Conservation (phyloP, 2,329 filamentous ascomycete genomes). For the Fusarium keratoplasticum region DNA sequence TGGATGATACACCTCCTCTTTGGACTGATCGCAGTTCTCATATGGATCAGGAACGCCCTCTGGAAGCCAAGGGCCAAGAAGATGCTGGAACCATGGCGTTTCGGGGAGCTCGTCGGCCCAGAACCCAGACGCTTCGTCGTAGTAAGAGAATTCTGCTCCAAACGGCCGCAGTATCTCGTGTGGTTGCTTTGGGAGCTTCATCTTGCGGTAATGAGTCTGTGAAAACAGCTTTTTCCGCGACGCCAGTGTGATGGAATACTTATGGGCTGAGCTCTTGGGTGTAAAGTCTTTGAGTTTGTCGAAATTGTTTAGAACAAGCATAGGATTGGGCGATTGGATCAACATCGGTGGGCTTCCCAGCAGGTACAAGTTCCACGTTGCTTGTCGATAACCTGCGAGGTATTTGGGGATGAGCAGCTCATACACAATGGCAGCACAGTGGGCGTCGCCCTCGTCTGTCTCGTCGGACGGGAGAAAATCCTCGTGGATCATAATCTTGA, state of each 20-base stretch:
- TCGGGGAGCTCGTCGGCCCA: conserved; percentile 30
- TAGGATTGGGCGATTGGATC: not conserved
- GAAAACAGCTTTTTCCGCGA: conserved; percentile 41
- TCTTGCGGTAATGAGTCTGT: conserved; percentile 42
- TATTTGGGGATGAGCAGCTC: conserved; percentile 59
- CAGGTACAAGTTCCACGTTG: conserved; percentile 24
- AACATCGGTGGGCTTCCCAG: not conserved
- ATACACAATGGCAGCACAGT: conserved; percentile 60
- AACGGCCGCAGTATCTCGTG: conserved; percentile 28
- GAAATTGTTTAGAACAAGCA: conserved; percentile 1
- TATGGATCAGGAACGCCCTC: conserved; percentile 27
- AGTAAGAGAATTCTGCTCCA: conserved; percentile 33
- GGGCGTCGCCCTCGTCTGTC: not conserved
- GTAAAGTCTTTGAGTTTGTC: not conserved
- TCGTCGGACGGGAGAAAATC: conserved; percentile 37
- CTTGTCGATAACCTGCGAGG: conserved; percentile 49
- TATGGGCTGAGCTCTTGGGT: not conserved
- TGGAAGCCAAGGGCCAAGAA: conserved; percentile 43
- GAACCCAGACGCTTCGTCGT: conserved; percentile 9
- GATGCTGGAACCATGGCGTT: conserved; percentile 10
- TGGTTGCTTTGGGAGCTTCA: conserved; percentile 22
- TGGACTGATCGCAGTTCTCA: not conserved
- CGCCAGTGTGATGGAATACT: conserved; percentile 31
- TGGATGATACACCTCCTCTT: conserved; percentile 48
- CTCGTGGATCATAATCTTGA: conserved; percentile 37